Evolutionary conservation across 768 basidiomycete genomes (phyloP).

Genomic region (Pleurotus ostreatus): DNA sequence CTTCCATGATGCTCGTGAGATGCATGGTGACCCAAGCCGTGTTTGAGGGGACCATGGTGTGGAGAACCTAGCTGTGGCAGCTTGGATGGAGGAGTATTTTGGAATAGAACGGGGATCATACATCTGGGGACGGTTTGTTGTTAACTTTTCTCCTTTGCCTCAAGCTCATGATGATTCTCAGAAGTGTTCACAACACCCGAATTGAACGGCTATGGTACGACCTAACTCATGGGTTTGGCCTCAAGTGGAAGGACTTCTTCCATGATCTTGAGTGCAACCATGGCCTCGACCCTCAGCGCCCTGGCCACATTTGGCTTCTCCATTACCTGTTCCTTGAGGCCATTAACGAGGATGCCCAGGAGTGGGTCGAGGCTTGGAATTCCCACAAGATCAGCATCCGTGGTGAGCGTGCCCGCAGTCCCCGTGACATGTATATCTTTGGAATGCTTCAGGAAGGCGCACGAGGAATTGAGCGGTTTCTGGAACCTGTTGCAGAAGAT

Average conservation of each 20-base stretch:
- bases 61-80: slow-evolving; percentile 22
- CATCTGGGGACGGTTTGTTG: slow-evolving; percentile 22
- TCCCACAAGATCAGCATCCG: slow-evolving; percentile 14
- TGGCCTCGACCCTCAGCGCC: slow-evolving; percentile 16
- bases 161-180: neutral
- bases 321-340: slow-evolving; percentile 22
- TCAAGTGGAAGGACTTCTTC: slow-evolving; percentile 28
- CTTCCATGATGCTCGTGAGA: slow-evolving; percentile 9
- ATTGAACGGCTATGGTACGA: slow-evolving; percentile 26
- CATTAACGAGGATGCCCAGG: slow-evolving; percentile 19
- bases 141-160: neutral
- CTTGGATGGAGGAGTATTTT: slow-evolving; percentile 16
- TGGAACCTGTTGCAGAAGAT: neutral
- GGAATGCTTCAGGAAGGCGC: slow-evolving; percentile 14
- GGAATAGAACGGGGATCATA: slow-evolving; percentile 20
- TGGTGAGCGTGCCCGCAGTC: slow-evolving; percentile 11
- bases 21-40: slow-evolving; percentile 18
- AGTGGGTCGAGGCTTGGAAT: slow-evolving; percentile 27
- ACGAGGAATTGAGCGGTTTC: slow-evolving; percentile 10
- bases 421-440: slow-evolving; percentile 16
- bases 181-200: slow-evolving; percentile 14
- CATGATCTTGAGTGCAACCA: slow-evolving; percentile 19
- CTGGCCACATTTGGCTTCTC: slow-evolving; percentile 25
- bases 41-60: slow-evolving; percentile 25
- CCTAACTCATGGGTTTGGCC: slow-evolving; percentile 22